Evolutionary conservation across 768 basidiomycete genomes (phyloP), one percentile per base, ranked within the genome.

Genomic region (Pulveroboletus sp.): DNA sequence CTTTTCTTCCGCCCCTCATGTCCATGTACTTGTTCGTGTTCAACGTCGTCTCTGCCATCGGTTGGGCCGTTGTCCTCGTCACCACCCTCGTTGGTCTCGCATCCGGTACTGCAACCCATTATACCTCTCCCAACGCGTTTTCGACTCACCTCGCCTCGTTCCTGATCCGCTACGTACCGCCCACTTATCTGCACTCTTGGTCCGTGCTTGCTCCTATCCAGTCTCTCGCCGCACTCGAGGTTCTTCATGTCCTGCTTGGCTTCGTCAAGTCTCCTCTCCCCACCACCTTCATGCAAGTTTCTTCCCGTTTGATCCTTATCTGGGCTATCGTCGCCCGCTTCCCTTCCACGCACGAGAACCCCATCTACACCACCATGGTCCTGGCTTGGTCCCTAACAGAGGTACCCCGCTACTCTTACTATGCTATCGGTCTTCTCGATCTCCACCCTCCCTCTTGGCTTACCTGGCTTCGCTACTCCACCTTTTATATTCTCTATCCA

Each of bases 401-500:
- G 70, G 81, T 94, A 41, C 82, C 94, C 49, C 89, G 96, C 28
- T 98, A 98, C 71, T 65, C 81, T 8, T 95, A 86, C 75, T 99
- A 98, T 67, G 84, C 86, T 2, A 71, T 76, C 60, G 75, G 73
- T 38, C 76, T 95, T 5, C 54, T 89, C 37, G 80, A 80, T 6
- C 67, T 76, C 18, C 53, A 51, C 3, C 30, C 67, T 14, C 79
- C 89, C 11, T 57, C 78, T 6, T 85, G 77, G 73, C 77, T 90
- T 38, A 71, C 83, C 24, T 87, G 78, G 73, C 66, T 86, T 38
- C 91, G 95, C 47, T 99, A 98, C 76, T 89, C 93, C 17, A 81
- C 91, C 8, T 99, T 98, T 70, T 95, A 87, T 69, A 53, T 93
- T 41, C 79, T 97, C n/a, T 98, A 99, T 71, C 93, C 91, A 5